Base-by-base conservation (phyloP, 2,329 filamentous ascomycete species). In the Orbilia oligospora region DNA sequence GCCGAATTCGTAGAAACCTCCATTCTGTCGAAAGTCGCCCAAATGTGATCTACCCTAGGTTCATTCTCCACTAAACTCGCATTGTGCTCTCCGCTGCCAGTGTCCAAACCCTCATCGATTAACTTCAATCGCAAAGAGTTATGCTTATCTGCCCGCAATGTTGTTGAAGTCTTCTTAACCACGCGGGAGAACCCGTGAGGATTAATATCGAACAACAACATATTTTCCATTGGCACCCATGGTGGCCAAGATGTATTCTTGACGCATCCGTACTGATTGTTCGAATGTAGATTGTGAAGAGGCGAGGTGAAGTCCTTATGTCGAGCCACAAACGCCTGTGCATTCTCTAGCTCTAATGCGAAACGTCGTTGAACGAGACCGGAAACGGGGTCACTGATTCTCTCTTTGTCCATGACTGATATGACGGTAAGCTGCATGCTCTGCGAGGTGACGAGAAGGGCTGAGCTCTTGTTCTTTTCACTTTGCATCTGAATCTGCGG, bases 101-200 rank as follows among this genome's bases (percentile, higher is more conserved):
- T 83, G 49, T 90, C 90, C 16, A 90, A 89, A 24, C 89, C 89
- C 79, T 91, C 93, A 81, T 98, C 95, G 80, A 97, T 97, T 85
- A 97, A 97, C 85, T 99, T 99, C 80, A 99, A 87, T 80, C 96
- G 94, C 70, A 99, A 88, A 14, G 93, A 95, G 84, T 99, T 99
- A 90, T 95, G 97, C 85, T 99, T 98, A 87, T 99, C 95, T 84
- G 97, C 98, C 76, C 95, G 91, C 81, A 99, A 87, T 86, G 92
- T 94, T 22, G 95, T 96, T 4, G 95, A 99, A 0, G 96, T 99
- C 84, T 97, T 95, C 84, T 98, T 93, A 10, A 99, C 94, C 33
- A 99, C 94, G 77, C 96, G 91, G 84, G 95, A 95, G 87, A 99
- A 99, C n/a, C 97, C 96, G 83, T 97, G 97, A 0, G 96, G 95